Evolutionary conservation across 176 grass and related monocot genomes (phyloP).

Genomic region (Triticum aestivum): DNA sequence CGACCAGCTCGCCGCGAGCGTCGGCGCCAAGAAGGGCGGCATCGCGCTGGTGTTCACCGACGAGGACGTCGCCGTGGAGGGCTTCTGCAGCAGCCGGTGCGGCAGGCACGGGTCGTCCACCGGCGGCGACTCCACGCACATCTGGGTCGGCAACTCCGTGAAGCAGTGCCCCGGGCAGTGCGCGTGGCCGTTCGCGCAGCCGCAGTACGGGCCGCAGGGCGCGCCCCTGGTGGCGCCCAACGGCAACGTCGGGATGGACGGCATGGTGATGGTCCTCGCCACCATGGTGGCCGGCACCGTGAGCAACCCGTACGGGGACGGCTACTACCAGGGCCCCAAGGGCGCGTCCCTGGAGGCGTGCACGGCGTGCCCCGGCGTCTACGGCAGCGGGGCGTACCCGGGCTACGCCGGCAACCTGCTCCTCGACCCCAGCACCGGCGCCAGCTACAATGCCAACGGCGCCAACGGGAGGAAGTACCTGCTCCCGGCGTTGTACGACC

Average conservation of each 20-base stretch:
- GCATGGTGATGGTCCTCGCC: constrained; percentile 52
- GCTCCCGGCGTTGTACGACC: constrained; percentile 55
- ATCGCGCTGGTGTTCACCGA: constrained; percentile 48
- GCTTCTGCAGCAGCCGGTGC: constrained; percentile 66
- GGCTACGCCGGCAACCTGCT: constrained; percentile 54
- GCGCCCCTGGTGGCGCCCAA: constrained; percentile 50
- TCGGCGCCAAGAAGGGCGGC: background rate
- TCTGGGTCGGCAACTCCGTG: constrained; percentile 53
- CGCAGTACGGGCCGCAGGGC: constrained; percentile 54
- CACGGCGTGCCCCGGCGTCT: constrained; percentile 56
- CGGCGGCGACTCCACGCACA: constrained; percentile 9
- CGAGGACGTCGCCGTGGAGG: constrained; percentile 45
- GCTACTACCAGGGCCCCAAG: constrained; percentile 55
- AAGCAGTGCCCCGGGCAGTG: constrained; percentile 62
- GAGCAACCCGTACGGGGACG: constrained; percentile 53
- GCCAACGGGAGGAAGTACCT: constrained; percentile 54
- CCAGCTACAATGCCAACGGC: constrained; percentile 60
- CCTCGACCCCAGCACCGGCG: constrained; percentile 44
- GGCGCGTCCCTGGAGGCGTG: constrained; percentile 49
- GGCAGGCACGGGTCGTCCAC: constrained; percentile 29
- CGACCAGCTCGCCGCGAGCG: constrained; percentile 36
- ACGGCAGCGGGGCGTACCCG: constrained; percentile 53
- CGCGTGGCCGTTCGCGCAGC: constrained; percentile 67
- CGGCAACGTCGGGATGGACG: constrained; percentile 58
- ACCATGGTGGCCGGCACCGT: constrained; percentile 53